Evolutionary conservation across 2,329 filamentous ascomycete species (phyloP).

Genomic region (Geosmithia flava): DNA sequence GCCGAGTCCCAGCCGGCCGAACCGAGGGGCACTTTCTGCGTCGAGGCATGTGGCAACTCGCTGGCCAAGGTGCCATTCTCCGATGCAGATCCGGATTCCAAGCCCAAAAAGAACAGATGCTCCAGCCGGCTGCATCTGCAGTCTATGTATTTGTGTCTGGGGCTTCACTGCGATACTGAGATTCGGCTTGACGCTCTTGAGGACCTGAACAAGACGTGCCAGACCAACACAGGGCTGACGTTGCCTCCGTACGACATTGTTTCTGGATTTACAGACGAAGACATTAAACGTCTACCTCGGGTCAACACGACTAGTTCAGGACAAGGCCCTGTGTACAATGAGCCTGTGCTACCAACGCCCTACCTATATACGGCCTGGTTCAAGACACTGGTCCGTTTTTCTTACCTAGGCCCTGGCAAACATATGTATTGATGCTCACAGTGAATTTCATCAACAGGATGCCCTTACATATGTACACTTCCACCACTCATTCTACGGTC

Average conservation of each 20-base stretch:
- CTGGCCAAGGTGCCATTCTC: slow-evolving; percentile 16
- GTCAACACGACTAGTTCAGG: slow-evolving; percentile 13
- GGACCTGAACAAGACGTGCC: slow-evolving; percentile 22
- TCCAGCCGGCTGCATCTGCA: slow-evolving; percentile 2
- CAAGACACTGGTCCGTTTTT: slow-evolving; percentile 21
- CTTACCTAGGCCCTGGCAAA: neutral
- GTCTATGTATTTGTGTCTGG: slow-evolving; percentile 24
- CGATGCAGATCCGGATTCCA: slow-evolving; percentile 11
- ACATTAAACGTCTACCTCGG: slow-evolving; percentile 15
- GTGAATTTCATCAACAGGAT: slow-evolving; percentile 11
- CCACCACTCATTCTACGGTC: slow-evolving; percentile 21
- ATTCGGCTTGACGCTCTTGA: slow-evolving; percentile 11
- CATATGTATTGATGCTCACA: neutral
- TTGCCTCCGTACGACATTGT: slow-evolving; percentile 22
- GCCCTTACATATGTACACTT: slow-evolving; percentile 19
- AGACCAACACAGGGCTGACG: slow-evolving; percentile 5
- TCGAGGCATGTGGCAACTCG: slow-evolving; percentile 16
- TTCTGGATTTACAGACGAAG: slow-evolving; percentile 18
- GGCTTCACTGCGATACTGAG: slow-evolving; percentile 18
- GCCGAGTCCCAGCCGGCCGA: neutral
- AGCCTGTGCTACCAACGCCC: slow-evolving; percentile 20
- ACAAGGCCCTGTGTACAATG: slow-evolving; percentile 6
- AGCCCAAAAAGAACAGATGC: neutral
- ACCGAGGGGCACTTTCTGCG: slow-evolving; percentile 10
- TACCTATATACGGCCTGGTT: slow-evolving; percentile 20